Evolutionary conservation across 768 basidiomycete species (phyloP).

Genomic region (Termitomyces sp.): DNA sequence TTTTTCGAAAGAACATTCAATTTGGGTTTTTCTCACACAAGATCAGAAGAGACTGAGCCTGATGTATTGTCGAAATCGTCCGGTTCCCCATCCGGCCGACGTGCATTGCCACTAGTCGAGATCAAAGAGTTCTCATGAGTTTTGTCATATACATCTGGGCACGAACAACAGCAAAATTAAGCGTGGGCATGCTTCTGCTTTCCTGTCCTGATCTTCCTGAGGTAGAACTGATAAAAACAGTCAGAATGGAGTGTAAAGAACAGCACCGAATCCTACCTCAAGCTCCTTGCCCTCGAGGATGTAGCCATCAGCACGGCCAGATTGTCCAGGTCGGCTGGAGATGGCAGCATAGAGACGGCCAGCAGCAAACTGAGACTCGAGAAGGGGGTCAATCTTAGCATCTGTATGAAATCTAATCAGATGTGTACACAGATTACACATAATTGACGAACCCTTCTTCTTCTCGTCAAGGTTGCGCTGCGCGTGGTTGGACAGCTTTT

Average conservation of each 20-base stretch:
- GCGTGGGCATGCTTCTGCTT: constrained; percentile 90
- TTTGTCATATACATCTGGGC: not conserved
- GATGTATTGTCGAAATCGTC: not conserved
- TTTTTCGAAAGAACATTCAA: too few species aligned
- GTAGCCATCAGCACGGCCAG: constrained; percentile 95
- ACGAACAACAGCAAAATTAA: constrained; percentile 16
- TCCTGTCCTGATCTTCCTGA: constrained; percentile 87
- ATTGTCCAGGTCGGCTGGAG: constrained; percentile 94
- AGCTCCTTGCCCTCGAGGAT: constrained; percentile 98
- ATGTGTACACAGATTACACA: not conserved
- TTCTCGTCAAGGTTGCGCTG: constrained; percentile 83
- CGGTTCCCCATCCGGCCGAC: not conserved
- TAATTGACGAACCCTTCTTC: constrained; percentile 67
- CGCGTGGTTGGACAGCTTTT: constrained; percentile 87
- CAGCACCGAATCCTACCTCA: constrained; percentile 52
- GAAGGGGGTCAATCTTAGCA: constrained; percentile 85
- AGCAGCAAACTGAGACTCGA: constrained; percentile 87
- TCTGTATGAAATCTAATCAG: constrained; percentile 35
- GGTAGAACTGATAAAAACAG: constrained; percentile 65
- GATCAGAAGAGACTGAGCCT: not conserved
- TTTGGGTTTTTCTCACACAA: not conserved
- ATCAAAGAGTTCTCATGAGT: not conserved
- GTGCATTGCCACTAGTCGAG: not conserved
- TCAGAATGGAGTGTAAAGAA: constrained; percentile 13
- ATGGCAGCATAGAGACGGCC: constrained; percentile 94